Percentiles rank a stretch among this genome's conserved stretches.
Evolutionary conservation across 1,284 basidiomycete genomes (phyloP).

Genomic region (Fomitiporia mediterranea): DNA sequence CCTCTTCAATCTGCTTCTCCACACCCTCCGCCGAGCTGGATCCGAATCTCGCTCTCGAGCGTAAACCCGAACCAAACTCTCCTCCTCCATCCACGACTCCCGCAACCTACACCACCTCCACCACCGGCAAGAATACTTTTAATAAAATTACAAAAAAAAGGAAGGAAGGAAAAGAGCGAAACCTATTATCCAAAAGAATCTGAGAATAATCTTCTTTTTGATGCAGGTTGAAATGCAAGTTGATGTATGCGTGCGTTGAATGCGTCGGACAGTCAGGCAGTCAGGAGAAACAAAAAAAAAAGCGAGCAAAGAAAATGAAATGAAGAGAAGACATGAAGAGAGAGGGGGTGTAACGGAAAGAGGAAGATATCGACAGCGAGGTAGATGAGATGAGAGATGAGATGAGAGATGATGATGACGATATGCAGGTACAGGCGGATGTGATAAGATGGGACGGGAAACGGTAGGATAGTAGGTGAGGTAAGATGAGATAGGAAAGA

Average conservation of each 20-base stretch:
- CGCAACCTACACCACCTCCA: not conserved
- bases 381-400: too few relatives aligned
- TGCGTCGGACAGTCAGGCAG: too few relatives aligned
- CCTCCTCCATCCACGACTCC: not conserved
- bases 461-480: too few relatives aligned
- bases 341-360: slow-evolving; percentile 22
- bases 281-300: not conserved
- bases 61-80: not conserved
- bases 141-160: slow-evolving; percentile 12
- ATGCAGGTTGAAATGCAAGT: slow-evolving; percentile 21
- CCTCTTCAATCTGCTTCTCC: not conserved
- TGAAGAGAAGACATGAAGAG: not conserved
- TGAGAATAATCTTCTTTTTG: too few relatives aligned
- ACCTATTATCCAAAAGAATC: slow-evolving; percentile 1
- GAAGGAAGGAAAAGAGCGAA: too few relatives aligned
- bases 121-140: not conserved
- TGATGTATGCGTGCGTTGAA: too few relatives aligned
- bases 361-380: too few relatives aligned
- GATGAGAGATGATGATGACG: too few relatives aligned
- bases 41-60: not conserved
- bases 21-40: too few relatives aligned
- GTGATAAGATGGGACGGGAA: too few relatives aligned
- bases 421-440: too few relatives aligned
- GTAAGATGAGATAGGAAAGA: too few relatives aligned
- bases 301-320: not conserved